Base-by-base conservation (phyloP, 768 basidiomycete genomes). In the Lactifluus volemus region DNA sequence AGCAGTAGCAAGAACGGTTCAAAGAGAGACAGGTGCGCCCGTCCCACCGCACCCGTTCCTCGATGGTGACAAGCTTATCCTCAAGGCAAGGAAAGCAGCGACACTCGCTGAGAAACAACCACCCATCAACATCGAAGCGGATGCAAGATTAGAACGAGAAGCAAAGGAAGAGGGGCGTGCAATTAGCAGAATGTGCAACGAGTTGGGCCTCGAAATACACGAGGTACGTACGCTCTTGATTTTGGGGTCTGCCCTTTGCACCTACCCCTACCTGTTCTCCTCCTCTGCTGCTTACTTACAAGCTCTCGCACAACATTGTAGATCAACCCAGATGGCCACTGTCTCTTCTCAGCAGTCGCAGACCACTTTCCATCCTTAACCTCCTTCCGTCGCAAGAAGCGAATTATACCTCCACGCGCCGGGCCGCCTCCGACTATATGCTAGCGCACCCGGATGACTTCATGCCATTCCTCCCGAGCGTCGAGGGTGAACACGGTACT, bases 311-410 rank as follows among this genome's bases (percentile, higher is more conserved):
- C 15, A 25, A 45, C 21, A 47, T 19, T 4, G 29, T 66, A 97
- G 93, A 87, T 98, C 67, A 85, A 85, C 61, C 92, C 96, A 17
- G 96, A 98, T 68, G 96, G 96, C 0, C 95, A 98, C 68, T 98
- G 96, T 75, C 84, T 98, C 34, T 99, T 88, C 76, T 89, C 92
- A 50, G 92, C 96, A 10, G 77, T 98, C 29, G 96, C 92, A 29
- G 93, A 98, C 72, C 96, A 71, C 83, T 97, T 36, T 77, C 77
- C 49, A 68, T 89, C n/a, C 81, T 94, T 30, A 81, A 83, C 41
- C 72, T 93, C 52, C 62, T 94, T 34, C 79, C 85, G 9, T 66
- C 79, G 1, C 67, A 75, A 14, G 72, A 84, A 63, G 84, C 88
- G 36, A 82, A 77, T 56, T 89, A 90, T 68, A 68, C 74, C 5